Base-by-base conservation (phyloP, 2,329 filamentous ascomycete species). In the Lecanicillium sp. region DNA sequence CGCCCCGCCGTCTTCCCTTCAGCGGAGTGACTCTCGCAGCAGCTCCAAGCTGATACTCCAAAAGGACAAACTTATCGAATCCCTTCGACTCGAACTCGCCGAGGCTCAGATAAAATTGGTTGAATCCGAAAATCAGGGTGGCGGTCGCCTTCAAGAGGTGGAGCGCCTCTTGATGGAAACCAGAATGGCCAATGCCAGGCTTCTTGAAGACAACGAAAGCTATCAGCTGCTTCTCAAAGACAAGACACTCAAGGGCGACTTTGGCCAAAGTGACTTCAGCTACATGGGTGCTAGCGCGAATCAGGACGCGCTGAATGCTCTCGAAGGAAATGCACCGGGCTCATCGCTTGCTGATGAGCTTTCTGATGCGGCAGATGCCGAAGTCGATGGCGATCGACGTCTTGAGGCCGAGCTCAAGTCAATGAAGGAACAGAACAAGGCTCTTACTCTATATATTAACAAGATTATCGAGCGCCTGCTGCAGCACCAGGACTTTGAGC, bases 191-290 rank as follows among this genome's bases (percentile, higher is more conserved):
- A 98, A 96, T 56, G 92, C 92, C 41, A 79, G 89, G 33, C 70
- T 98, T 46, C 92, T 95, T 85, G 92, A 98, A 64, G 92, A 98
- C 62, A 96, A 96, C 54, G 92, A 98, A 63, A 94, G 88, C 63
- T 98, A 95, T 63, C 90, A 96, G 62, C 75, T 96, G 28, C 78
- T 98, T 14, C 78, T 98, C 17, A 87, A 88, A 55, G 89, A 96
- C 61, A 90, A 88, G 70, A 96, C 92, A 2, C 74, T 98, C 42
- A 95, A 94, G 56, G 92, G 92, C 20, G 90, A 96, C 56, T 90
- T 95, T 57, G 75, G 76, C 53, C 87, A 83, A 55, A 83, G 75
- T 51, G 84, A 90, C 53, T 87, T 94, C 59, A 78, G 85, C 66
- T 83, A 79, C 52, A 73, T 75, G 65, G 65, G 67, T 36, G 56